Evolutionary conservation across 768 basidiomycete genomes (phyloP).

Genomic region (Galerina marginata): DNA sequence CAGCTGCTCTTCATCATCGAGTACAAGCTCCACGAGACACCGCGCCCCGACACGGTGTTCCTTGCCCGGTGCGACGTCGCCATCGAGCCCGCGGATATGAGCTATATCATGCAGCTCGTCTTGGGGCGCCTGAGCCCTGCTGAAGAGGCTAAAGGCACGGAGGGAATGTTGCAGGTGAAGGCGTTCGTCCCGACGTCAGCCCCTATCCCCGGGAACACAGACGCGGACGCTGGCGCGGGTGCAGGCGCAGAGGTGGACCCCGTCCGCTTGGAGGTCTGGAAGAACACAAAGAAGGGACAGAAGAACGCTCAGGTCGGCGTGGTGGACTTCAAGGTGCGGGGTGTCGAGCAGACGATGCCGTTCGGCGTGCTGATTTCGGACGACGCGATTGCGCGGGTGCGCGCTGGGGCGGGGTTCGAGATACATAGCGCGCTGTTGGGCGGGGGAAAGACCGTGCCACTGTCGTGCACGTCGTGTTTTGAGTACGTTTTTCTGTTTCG

Average conservation of each 20-base stretch:
- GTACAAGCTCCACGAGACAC: background rate
- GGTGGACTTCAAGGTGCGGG: slow-evolving; percentile 5
- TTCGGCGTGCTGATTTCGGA: background rate
- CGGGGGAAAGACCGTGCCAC: background rate
- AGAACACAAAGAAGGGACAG: background rate
- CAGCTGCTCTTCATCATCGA: background rate
- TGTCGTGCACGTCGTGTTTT: background rate
- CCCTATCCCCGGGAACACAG: background rate
- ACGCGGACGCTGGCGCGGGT: too few relatives aligned
- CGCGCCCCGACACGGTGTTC: background rate
- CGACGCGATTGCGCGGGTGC: background rate
- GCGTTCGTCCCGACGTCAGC: background rate
- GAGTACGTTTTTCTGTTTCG: background rate
- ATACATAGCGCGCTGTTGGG: background rate
- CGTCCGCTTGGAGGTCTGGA: background rate
- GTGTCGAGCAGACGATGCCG: background rate
- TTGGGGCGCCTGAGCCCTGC: background rate
- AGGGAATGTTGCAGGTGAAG: slow-evolving; percentile 14
- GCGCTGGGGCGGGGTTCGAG: background rate
- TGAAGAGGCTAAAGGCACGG: slow-evolving; percentile 3
- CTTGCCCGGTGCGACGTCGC: background rate
- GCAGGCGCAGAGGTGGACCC: too few relatives aligned
- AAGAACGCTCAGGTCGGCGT: background rate
- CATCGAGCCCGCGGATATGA: slow-evolving; percentile 1
- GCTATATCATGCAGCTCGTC: background rate